Percentiles rank a stretch among this genome's conserved stretches.
These are phyloP conservation scores for Aspergillus indologenus DNA, from an alignment of 495 filamentous ascomycete species.

Conservation along the genomic window DNA sequence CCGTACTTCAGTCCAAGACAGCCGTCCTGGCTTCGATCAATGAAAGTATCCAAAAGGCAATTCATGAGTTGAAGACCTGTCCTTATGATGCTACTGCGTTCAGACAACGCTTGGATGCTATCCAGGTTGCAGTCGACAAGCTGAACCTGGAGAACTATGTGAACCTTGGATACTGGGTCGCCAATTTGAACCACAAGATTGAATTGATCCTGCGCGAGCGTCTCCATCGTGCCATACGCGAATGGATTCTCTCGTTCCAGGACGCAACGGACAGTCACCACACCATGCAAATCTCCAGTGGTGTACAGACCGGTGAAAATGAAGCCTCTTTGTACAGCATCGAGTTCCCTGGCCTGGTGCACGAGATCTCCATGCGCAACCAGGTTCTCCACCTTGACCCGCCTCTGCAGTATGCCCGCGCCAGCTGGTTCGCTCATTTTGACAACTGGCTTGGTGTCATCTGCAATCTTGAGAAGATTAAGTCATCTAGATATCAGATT, in stretches of 20 bases:
- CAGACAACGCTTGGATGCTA: constrained; percentile 71
- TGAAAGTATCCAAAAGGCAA: constrained; percentile 75
- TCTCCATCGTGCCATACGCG: constrained; percentile 72
- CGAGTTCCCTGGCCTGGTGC: constrained; percentile 57
- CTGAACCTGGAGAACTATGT: constrained; percentile 93
- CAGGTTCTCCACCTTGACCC: constrained; percentile 95
- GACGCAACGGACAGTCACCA: constrained; percentile 48
- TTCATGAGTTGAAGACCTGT: constrained; percentile 80
- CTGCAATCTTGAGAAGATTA: constrained; percentile 87
- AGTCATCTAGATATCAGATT: constrained; percentile 93
- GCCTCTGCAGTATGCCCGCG: constrained; percentile 84
- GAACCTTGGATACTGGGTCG: constrained; percentile 86
- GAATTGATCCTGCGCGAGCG: constrained; percentile 71
- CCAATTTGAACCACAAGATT: constrained; percentile 77
- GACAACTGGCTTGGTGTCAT: constrained; percentile 90
- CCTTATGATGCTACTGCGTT: constrained; percentile 75
- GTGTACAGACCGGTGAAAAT: constrained; percentile 37
- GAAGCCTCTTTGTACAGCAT: constrained; percentile 55
- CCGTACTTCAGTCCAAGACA: constrained; percentile 82
- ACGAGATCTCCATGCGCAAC: constrained; percentile 94
- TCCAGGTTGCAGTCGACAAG: constrained; percentile 89
- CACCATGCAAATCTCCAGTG: constrained; percentile 16
- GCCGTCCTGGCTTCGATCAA: constrained; percentile 73
- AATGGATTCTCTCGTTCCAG: constrained; percentile 83
- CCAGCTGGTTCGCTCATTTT: constrained; percentile 89